These are phyloP conservation scores for Cryptococcus sp. DNA, from an alignment of 1,284 basidiomycete genomes.

Conservation along the genomic window DNA sequence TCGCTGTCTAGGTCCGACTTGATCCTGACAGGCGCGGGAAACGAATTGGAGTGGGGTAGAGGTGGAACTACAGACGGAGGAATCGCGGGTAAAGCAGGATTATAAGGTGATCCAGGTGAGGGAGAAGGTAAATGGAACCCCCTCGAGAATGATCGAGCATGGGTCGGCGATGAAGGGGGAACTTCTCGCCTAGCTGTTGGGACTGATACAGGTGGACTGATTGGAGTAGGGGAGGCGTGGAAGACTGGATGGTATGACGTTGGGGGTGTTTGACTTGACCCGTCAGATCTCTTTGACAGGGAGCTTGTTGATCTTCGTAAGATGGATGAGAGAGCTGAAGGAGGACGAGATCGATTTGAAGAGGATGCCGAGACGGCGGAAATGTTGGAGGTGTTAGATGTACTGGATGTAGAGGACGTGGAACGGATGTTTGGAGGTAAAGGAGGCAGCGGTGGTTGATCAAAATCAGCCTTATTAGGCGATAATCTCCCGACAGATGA, in stretches of 20 bases:
- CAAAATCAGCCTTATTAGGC: background rate
- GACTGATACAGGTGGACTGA: background rate
- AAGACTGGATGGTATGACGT: conserved; percentile 13
- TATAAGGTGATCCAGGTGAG: conserved; percentile 34
- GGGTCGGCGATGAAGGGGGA: conserved; percentile 3
- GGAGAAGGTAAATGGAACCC: conserved; percentile 41
- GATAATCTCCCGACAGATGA: background rate
- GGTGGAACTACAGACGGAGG: conserved; percentile 4
- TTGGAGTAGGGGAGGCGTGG: background rate
- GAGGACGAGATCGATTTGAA: background rate
- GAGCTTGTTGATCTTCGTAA: conserved; percentile 1
- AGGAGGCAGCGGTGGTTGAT: background rate
- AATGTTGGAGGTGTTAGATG: background rate
- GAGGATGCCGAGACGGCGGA: background rate
- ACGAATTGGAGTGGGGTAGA: conserved; percentile 23
- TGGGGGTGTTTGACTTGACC: conserved; percentile 10
- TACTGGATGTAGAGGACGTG: conserved; percentile 1
- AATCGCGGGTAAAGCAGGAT: background rate
- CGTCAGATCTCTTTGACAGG: background rate
- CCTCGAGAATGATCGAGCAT: conserved; percentile 27
- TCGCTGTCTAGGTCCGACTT: conserved; percentile 2
- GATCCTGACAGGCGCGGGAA: conserved; percentile 4
- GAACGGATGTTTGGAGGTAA: conserved; percentile 2
- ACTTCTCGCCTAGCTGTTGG: background rate
- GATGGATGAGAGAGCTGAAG: background rate